Conservation (phyloP, 2,329 filamentous ascomycete species). For the Apiospora koreana region DNA sequence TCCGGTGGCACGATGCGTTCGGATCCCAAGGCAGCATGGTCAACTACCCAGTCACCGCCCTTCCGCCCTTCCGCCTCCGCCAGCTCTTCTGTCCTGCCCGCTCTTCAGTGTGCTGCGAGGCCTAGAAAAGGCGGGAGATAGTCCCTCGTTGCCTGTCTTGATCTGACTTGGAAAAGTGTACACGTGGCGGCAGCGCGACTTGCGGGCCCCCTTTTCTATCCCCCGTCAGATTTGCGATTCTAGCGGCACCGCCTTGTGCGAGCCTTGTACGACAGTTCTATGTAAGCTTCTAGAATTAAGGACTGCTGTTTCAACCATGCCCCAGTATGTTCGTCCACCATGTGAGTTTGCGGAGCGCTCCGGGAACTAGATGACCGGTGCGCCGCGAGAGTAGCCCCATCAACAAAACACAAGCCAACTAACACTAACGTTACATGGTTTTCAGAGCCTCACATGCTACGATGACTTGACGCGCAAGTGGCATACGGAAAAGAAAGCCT, state of each 20-base stretch:
- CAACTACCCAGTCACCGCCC: slow-evolving; percentile 8
- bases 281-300: neutral
- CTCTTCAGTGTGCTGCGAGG: neutral
- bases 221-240: neutral
- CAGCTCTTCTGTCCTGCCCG: neutral
- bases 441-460: neutral
- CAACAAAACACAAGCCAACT: neutral
- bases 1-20: neutral
- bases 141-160: neutral
- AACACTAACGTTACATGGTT: neutral
- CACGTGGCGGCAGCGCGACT: neutral
- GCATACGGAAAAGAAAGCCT: neutral
- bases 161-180: neutral
- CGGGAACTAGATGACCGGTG: neutral
- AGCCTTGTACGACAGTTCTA: neutral
- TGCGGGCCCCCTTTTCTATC: neutral
- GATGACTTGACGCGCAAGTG: neutral
- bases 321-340: neutral
- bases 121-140: neutral
- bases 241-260: neutral
- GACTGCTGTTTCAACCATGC: neutral
- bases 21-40: neutral
- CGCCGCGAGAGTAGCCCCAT: neutral
- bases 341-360: neutral
- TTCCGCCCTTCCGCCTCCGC: neutral